phyloP scores from a whole-genome alignment of 1,139 yeast genomes.

The Taphrina communis region DNA sequence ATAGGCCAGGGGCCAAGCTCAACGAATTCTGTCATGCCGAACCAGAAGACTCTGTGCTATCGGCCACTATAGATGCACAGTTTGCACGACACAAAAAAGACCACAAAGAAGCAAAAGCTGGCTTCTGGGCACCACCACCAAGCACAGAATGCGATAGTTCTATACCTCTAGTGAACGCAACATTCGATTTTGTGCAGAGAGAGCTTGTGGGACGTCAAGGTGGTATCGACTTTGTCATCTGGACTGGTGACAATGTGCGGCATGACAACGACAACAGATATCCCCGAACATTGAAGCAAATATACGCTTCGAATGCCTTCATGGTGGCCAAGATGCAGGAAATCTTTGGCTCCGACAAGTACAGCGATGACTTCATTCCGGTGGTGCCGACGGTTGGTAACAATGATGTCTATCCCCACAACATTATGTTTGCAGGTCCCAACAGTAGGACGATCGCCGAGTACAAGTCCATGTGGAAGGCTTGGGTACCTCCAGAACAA shows the following conservation, averaged over 20 bases:
- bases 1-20: constrained; percentile 60
- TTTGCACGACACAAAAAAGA: constrained; percentile 25
- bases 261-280: constrained; percentile 77
- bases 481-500: constrained; percentile 77
- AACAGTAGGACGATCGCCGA: constrained; percentile 76
- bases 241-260: constrained; percentile 90
- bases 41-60: constrained; percentile 45
- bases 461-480: constrained; percentile 72
- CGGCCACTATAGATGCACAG: constrained; percentile 43
- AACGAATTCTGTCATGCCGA: constrained; percentile 62
- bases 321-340: constrained; percentile 63
- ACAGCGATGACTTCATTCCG: constrained; percentile 50
- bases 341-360: constrained; percentile 56
- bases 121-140: constrained; percentile 79
- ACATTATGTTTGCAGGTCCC: constrained; percentile 81
- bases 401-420: constrained; percentile 88
- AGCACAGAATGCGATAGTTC: constrained; percentile 75
- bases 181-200: constrained; percentile 68
- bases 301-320: constrained; percentile 69
- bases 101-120: constrained; percentile 58
- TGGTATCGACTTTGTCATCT: constrained; percentile 73
- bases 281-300: constrained; percentile 75
- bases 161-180: constrained; percentile 62
- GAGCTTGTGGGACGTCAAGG: constrained; percentile 59
- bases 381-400: constrained; percentile 59